phyloP scores from a whole-genome alignment of 2,329 filamentous ascomycete species.

The Bretziella fagacearum region DNA sequence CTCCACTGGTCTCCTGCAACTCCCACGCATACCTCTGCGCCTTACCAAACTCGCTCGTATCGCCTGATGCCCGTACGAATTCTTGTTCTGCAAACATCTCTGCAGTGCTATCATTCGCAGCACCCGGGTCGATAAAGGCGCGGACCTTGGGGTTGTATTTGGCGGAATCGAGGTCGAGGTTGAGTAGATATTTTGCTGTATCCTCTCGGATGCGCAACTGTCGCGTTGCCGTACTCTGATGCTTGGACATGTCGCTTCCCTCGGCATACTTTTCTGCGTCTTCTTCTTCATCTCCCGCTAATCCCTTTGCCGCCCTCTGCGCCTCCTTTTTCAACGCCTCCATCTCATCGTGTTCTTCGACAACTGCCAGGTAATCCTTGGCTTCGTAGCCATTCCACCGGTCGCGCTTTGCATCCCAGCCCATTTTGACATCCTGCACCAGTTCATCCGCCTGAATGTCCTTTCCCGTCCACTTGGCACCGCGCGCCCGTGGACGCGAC shows the following conservation, averaged over 20 bases:
- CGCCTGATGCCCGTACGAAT: constrained; percentile 73
- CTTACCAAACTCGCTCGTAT: constrained; percentile 80
- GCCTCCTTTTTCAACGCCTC: constrained; percentile 53
- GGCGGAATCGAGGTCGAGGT: constrained; percentile 86
- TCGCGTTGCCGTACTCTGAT: constrained; percentile 77
- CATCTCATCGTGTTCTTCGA: constrained; percentile 75
- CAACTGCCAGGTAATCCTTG: constrained; percentile 67
- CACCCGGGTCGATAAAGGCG: constrained; percentile 73
- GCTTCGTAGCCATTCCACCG: constrained; percentile 97
- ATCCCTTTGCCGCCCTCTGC: constrained; percentile 31
- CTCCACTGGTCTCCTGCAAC: constrained; percentile 64
- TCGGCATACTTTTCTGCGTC: constrained; percentile 58
- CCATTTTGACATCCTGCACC: constrained; percentile 67
- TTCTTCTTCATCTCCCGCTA: constrained; percentile 29
- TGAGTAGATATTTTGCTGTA: constrained; percentile 89
- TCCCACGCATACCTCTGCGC: constrained; percentile 92
- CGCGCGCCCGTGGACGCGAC: constrained; percentile 69
- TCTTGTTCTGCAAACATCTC: constrained; percentile 82
- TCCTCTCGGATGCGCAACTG: constrained; percentile 89
- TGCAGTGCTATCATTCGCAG: constrained; percentile 63
- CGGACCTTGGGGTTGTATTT: constrained; percentile 96
- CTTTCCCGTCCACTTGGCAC: constrained; percentile 79
- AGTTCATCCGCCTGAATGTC: constrained; percentile 89
- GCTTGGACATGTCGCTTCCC: constrained; percentile 89
- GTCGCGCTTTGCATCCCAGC: constrained; percentile 95